phyloP scores from a whole-genome alignment of 148 eudicot genomes.

The Fagopyrum homotropicum region DNA sequence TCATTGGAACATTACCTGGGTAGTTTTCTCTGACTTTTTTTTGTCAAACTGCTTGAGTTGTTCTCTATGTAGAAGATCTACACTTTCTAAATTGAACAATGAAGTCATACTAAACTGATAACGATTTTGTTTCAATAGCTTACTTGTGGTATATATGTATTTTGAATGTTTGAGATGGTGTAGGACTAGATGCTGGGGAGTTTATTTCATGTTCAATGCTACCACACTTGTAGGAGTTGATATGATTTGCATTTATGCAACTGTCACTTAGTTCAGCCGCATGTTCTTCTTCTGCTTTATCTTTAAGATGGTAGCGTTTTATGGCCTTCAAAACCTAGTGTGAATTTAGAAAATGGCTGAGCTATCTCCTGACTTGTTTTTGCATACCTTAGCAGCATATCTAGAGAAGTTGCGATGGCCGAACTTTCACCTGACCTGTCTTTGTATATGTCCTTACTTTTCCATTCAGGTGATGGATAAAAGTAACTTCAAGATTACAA shows the following conservation, averaged over 20 bases:
- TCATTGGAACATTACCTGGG: not conserved
- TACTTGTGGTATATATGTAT: not conserved
- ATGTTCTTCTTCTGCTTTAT: not conserved
- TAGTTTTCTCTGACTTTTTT: not conserved
- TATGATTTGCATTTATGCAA: not conserved
- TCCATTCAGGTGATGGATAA: constrained; percentile 49
- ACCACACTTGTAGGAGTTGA: not conserved
- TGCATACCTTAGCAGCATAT: not conserved
- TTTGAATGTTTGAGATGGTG: not conserved
- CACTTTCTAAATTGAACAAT: not conserved
- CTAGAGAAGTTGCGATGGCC: not conserved
- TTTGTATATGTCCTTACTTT: not conserved
- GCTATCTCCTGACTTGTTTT: not conserved
- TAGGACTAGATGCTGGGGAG: not conserved
- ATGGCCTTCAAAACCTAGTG: not conserved
- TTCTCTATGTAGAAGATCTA: not conserved
- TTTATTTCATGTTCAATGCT: not conserved
- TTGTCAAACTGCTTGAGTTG: not conserved
- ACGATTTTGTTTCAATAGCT: not conserved
- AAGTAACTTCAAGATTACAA: constrained; percentile 85
- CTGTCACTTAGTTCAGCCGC: not conserved
- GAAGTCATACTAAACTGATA: not conserved
- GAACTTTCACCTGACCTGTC: not conserved
- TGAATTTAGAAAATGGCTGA: not conserved
- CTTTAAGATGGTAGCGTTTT: not conserved